phyloP scores from a whole-genome alignment of 1,284 basidiomycete genomes.

The Cryptococcus floricola region DNA sequence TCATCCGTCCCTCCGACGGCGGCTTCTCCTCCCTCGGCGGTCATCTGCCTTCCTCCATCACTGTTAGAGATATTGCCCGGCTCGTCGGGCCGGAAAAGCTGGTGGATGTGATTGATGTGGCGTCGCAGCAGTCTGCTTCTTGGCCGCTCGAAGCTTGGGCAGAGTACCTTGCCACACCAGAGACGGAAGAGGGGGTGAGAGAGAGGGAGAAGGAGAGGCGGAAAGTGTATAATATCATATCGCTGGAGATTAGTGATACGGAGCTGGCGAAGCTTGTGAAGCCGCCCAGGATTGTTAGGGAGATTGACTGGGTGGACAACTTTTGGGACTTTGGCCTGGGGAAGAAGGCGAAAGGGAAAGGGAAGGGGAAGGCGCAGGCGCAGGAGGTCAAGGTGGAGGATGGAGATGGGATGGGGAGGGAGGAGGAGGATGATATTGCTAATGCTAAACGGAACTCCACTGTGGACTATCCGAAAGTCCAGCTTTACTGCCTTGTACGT shows the following conservation, averaged over 20 bases:
- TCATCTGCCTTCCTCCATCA: conserved; percentile 38
- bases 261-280: conserved; percentile 68
- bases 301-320: conserved; percentile 94
- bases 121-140: conserved; percentile 68
- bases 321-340: conserved; percentile 66
- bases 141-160: conserved; percentile 92
- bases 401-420: not conserved
- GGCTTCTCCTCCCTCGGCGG: conserved; percentile 46
- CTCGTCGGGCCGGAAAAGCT: conserved; percentile 71
- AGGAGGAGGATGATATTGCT: conserved; percentile 22
- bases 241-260: conserved; percentile 76
- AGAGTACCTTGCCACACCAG: conserved; percentile 60
- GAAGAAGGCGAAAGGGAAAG: conserved; percentile 4
- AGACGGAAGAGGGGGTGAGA: not conserved
- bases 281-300: conserved; percentile 78
- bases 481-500: conserved; percentile 93
- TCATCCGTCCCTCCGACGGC: conserved; percentile 38
- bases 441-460: conserved; percentile 13
- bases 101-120: conserved; percentile 86
- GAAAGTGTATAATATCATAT: conserved; percentile 87
- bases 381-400: conserved; percentile 46
- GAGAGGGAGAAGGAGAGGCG: conserved; percentile 45
- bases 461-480: conserved; percentile 78
- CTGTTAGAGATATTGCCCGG: conserved; percentile 66
- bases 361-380: too few species aligned